Evolutionary conservation across 495 filamentous ascomycete genomes (phyloP).

Genomic region (Amorphotheca resinae): DNA sequence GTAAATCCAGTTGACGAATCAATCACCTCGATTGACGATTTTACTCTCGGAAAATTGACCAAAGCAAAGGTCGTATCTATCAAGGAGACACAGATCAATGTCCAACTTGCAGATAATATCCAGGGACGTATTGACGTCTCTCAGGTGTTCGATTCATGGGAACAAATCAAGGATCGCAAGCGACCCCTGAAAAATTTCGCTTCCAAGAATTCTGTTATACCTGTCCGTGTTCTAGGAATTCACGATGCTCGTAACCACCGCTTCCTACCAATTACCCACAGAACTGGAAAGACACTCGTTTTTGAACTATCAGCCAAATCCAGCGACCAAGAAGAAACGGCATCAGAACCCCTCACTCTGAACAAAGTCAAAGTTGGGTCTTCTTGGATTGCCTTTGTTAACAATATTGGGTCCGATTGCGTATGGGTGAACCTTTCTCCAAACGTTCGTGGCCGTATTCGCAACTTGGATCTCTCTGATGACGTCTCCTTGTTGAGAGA

Average conservation of each 20-base stretch:
- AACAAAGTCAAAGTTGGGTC: slow-evolving; percentile 63
- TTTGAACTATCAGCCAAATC: slow-evolving; percentile 85
- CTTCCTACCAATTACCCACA: slow-evolving; percentile 83
- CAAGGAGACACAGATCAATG: slow-evolving; percentile 84
- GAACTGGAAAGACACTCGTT: slow-evolving; percentile 59
- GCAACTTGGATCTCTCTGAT: slow-evolving; percentile 70
- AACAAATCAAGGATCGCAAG: slow-evolving; percentile 72
- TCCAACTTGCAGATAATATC: slow-evolving; percentile 76
- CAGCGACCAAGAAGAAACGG: slow-evolving; percentile 40
- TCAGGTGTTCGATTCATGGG: slow-evolving; percentile 76
- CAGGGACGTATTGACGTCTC: slow-evolving; percentile 86
- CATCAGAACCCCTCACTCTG: slow-evolving; percentile 47
- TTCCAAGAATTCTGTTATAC: slow-evolving; percentile 47
- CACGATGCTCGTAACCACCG: slow-evolving; percentile 84
- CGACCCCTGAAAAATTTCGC: slow-evolving; percentile 61
- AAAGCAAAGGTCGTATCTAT: slow-evolving; percentile 68
- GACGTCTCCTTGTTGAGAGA: slow-evolving; percentile 66
- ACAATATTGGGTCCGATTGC: slow-evolving; percentile 64
- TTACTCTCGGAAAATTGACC: slow-evolving; percentile 59
- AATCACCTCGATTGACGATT: slow-evolving; percentile 52
- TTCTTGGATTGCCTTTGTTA: slow-evolving; percentile 68
- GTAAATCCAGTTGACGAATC: slow-evolving; percentile 61
- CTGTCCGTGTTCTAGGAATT: slow-evolving; percentile 69
- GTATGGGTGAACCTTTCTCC: slow-evolving; percentile 86
- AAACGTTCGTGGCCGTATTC: slow-evolving; percentile 76